phyloP scores from a whole-genome alignment of 371 early-diverging fungal species.

The Globomyces sp. region DNA sequence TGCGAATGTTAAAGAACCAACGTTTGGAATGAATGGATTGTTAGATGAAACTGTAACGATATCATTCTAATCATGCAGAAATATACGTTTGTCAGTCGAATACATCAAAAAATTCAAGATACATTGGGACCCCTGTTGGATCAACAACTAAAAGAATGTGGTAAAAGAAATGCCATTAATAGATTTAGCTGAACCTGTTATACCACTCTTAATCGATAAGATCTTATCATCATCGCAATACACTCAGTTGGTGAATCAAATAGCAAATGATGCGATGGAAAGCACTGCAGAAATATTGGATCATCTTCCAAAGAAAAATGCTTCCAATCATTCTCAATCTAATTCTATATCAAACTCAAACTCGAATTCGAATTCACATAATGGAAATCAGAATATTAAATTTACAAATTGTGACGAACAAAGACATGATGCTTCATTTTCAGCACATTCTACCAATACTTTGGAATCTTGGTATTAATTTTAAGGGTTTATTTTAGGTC shows the following conservation, averaged over 20 bases:
- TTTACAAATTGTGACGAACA: background rate
- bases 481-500: conserved; percentile 4
- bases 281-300: conserved; percentile 10
- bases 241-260: background rate
- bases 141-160: conserved; percentile 13
- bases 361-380: background rate
- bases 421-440: conserved; percentile 26
- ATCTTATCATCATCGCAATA: conserved; percentile 19
- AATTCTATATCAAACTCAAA: background rate
- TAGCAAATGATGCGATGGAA: conserved; percentile 1
- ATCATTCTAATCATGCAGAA: conserved; percentile 21
- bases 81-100: conserved; percentile 35
- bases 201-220: conserved; percentile 16
- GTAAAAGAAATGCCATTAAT: background rate
- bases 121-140: conserved; percentile 29
- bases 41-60: conserved; percentile 6
- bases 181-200: conserved; percentile 3
- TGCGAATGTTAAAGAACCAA: conserved; percentile 7
- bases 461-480: conserved; percentile 10
- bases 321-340: too few species aligned
- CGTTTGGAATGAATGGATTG: conserved; percentile 5
- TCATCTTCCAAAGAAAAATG: background rate
- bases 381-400: background rate
- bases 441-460: conserved; percentile 4
- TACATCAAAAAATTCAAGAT: conserved; percentile 34